These are phyloP conservation scores for Paramecium sonneborni DNA, from an alignment of 73 alveolate species.

Conservation along the genomic window DNA sequence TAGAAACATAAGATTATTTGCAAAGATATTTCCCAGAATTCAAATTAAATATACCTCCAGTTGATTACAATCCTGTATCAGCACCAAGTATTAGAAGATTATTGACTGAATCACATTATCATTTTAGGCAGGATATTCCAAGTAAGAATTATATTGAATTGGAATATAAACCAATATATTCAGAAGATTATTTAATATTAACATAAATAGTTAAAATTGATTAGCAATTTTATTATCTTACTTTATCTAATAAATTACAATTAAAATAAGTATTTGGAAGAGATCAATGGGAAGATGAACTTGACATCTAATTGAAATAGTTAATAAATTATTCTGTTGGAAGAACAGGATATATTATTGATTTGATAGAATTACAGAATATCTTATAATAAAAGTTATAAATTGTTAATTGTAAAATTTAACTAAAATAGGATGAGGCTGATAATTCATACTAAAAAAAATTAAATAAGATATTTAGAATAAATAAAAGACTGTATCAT, in stretches of 20 bases:
- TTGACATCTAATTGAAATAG: background rate
- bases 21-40: slow-evolving; percentile 32
- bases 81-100: background rate
- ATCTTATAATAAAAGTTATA: background rate
- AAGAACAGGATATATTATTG: slow-evolving; percentile 42
- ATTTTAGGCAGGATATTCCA: background rate
- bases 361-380: background rate
- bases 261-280: background rate
- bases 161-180: background rate
- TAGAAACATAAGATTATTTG: slow-evolving; percentile 2
- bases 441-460: background rate
- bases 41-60: background rate
- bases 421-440: background rate
- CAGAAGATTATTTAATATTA: background rate
- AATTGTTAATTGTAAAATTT: background rate
- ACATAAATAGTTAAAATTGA: slow-evolving; percentile 22
- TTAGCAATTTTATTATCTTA: background rate
- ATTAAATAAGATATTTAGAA: background rate
- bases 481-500: background rate
- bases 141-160: background rate
- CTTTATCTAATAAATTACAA: background rate
- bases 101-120: background rate
- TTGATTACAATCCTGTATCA: background rate
- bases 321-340: background rate
- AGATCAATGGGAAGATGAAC: slow-evolving; percentile 23